Base-by-base conservation (phyloP, 352 stramenopile species). In the Phytophthora melonis region DNA sequence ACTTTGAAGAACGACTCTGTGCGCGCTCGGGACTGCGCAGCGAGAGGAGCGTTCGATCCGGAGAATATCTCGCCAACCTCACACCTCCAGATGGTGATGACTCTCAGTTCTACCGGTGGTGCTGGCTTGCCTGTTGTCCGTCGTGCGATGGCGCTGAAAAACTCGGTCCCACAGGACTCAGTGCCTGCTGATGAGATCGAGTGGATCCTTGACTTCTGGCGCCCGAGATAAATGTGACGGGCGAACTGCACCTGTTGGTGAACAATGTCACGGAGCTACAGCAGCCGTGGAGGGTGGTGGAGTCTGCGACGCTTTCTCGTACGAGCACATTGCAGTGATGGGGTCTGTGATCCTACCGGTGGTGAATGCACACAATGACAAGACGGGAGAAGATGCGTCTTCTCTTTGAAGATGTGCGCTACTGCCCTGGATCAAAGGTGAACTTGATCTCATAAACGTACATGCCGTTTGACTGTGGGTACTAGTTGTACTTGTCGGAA, bases 401-500 rank as follows among this genome's bases (percentile, higher is more conserved):
- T 5, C 36, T 43, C n/a, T n/a, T n/a, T 14, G 56, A 62, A 9
- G n/a, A 62, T 53, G 56, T 62, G 56, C 18, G 56, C 34, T 62
- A 62, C 11, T 30, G 2, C 9, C 34, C 30, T n/a, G 56, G 56
- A 4, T 23, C 56, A 11, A 62, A 52, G 19, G 19, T 62, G 10
- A 62, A 50, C n/a, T 18, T 62, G 8, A 49, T 53, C 32, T 62
- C 34, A n/a, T 19, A 50, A 23, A 52, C 56, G 4, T 62, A 62
- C 34, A 62, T 62, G 34, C 34, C 36, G 34, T 62, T 62, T n/a
- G 18, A 27, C 3, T 62, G 56, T 27, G 56, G 21, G 5, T 62
- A 50, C 34, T 36, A 62, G 34, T n/a, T 62, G 13, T 8, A 5
- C 8, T 10, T 34, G 34, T 62, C 56, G 13, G 30, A 52, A 9